A percentile compares a stretch with the other conserved stretches of the same genome.
Conservation (phyloP, 768 basidiomycete genomes). For the Thelephora aurantiotincta region DNA sequence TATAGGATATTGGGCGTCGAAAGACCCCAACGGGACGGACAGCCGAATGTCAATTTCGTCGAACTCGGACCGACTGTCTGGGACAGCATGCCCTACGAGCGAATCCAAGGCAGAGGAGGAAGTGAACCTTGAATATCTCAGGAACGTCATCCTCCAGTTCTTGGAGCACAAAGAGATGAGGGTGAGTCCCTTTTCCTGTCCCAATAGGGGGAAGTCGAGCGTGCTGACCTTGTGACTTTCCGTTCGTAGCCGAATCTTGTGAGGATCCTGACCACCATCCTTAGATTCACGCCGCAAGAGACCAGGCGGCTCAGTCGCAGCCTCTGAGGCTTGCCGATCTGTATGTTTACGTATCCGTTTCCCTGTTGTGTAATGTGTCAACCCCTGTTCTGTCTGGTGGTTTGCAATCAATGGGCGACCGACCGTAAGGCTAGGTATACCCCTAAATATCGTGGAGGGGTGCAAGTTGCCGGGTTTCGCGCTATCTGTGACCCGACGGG, state of each 20-base stretch:
- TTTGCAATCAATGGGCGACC: too few relatives aligned
- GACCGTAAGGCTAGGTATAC: too few relatives aligned
- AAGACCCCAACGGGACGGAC: slow-evolving; percentile 17
- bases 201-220: not conserved
- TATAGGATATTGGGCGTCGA: slow-evolving; percentile 77
- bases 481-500: too few relatives aligned
- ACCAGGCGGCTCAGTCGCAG: slow-evolving; percentile 49
- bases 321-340: too few relatives aligned
- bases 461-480: too few relatives aligned
- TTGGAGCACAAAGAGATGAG: slow-evolving; percentile 98
- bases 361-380: too few relatives aligned
- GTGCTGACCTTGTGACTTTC: slow-evolving; percentile 4
- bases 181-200: slow-evolving; percentile 25
- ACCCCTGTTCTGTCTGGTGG: too few relatives aligned
- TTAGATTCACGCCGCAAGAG: slow-evolving; percentile 93
- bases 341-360: too few relatives aligned
- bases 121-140: slow-evolving; percentile 87
- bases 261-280: slow-evolving; percentile 79
- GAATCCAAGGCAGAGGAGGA: slow-evolving; percentile 61
- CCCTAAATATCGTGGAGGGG: too few relatives aligned
- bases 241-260: slow-evolving; percentile 67
- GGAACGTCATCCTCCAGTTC: slow-evolving; percentile 95
- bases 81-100: slow-evolving; percentile 16
- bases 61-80: slow-evolving; percentile 24
- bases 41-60: slow-evolving; percentile 26